Conservation (phyloP, 257 asterid genomes). For the Nicotiana noctiflora region DNA sequence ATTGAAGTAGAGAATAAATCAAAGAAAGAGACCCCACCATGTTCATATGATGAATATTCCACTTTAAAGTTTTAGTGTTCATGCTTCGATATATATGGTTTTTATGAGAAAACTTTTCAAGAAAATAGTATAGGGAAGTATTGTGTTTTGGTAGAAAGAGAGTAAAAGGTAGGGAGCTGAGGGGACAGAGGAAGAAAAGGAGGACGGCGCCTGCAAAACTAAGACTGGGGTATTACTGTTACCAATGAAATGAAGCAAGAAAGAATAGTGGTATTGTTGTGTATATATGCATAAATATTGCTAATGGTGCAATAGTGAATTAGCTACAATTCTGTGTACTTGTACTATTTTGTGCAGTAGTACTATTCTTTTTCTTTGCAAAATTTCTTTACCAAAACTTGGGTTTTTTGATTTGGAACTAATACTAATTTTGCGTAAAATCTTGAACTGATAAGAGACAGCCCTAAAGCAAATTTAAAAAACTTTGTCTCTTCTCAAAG, state of each 20-base stretch:
- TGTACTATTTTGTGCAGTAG: neutral
- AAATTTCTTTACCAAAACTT: neutral
- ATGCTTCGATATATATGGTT: neutral
- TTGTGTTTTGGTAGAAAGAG: slow-evolving; percentile 1
- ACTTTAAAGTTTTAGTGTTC: slow-evolving; percentile 1
- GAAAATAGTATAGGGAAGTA: neutral
- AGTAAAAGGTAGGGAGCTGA: slow-evolving; percentile 6
- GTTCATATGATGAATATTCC: neutral
- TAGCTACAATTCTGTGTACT: slow-evolving; percentile 3
- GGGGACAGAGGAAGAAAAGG: slow-evolving; percentile 24
- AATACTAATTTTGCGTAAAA: neutral
- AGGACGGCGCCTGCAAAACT: slow-evolving; percentile 76
- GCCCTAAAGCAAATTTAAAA: neutral
- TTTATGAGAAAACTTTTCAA: neutral
- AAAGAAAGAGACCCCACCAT: slow-evolving; percentile 38
- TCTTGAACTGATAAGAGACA: neutral
- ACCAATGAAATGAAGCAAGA: slow-evolving; percentile 43
- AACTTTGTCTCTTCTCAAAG: neutral
- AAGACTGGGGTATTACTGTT: slow-evolving; percentile 35
- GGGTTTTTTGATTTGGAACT: neutral
- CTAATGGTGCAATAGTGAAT: slow-evolving; percentile 1
- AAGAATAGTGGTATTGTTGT: slow-evolving; percentile 13
- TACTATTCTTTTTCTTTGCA: neutral
- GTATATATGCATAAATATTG: neutral
- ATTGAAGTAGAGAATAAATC: neutral